Conservation (phyloP, 768 basidiomycete species). For the Pisolithus microcarpus region DNA sequence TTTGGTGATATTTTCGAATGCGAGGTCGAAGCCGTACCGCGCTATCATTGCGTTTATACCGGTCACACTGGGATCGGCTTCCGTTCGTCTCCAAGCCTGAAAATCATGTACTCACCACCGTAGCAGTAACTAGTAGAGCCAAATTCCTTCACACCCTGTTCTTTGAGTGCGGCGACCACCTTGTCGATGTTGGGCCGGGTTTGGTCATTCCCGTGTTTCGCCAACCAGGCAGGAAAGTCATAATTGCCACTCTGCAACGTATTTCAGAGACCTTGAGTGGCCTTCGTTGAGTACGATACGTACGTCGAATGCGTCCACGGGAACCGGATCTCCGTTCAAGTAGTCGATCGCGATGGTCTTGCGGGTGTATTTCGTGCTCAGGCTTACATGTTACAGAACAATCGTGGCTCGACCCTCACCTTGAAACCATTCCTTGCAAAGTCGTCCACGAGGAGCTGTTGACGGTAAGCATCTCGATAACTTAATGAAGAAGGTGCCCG, state of each 20-base stretch:
- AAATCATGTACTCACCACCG: constrained; percentile 37
- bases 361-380: background rate
- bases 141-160: constrained; percentile 49
- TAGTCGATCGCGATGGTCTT: constrained; percentile 30
- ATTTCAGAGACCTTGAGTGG: background rate
- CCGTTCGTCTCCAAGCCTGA: background rate
- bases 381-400: too few species aligned
- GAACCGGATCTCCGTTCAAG: constrained; percentile 29
- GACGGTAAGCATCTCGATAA: background rate
- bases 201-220: constrained; percentile 30
- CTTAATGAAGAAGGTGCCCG: background rate
- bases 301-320: constrained; percentile 15
- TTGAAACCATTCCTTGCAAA: constrained; percentile 37
- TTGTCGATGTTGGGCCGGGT: constrained; percentile 49
- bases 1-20: constrained; percentile 45
- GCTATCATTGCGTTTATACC: constrained; percentile 19
- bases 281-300: background rate
- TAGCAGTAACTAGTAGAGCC: constrained; percentile 66
- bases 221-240: constrained; percentile 38
- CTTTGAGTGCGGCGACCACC: constrained; percentile 51
- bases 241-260: constrained; percentile 22
- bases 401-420: constrained; percentile 4
- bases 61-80: background rate
- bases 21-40: constrained; percentile 56
- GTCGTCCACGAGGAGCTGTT: constrained; percentile 27